Percentiles rank a stretch among this genome's conserved stretches.
phyloP scores from a whole-genome alignment of 2,329 filamentous ascomycete species.

The Stagonosporopsis tanaceti region DNA sequence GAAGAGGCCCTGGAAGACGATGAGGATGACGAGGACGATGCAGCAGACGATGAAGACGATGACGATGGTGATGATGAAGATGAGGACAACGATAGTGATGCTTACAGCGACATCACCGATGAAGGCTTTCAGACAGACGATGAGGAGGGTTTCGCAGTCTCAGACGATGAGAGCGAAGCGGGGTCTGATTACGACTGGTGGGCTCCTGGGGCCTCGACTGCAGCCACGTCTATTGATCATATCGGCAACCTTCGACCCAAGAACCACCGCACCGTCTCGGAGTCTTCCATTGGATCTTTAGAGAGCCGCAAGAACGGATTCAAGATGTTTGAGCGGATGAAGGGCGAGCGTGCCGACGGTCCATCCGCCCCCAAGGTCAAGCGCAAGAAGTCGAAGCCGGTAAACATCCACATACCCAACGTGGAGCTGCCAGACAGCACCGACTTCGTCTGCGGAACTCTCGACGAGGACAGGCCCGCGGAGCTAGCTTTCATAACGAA shows the following conservation, averaged over 20 bases:
- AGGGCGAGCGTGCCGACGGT: conserved; percentile 22
- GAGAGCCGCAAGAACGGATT: conserved; percentile 47
- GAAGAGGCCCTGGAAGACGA: conserved; percentile 81
- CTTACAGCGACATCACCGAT: conserved; percentile 55
- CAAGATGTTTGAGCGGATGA: conserved; percentile 35
- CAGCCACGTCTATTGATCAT: conserved; percentile 60
- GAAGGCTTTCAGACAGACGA: conserved; percentile 85
- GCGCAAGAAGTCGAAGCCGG: conserved; percentile 57
- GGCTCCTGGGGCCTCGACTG: conserved; percentile 61
- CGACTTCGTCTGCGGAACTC: conserved; percentile 97
- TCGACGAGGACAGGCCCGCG: conserved; percentile 94
- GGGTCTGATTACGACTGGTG: conserved; percentile 72
- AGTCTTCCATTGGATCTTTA: conserved; percentile 63
- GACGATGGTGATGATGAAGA: conserved; percentile 57
- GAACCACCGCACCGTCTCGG: conserved; percentile 58
- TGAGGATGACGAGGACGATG: conserved; percentile 57
- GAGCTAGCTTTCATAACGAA: conserved; percentile 92
- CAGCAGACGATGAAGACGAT: conserved; percentile 54
- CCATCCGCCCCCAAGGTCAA: conserved; percentile 33
- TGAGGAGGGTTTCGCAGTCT: conserved; percentile 73
- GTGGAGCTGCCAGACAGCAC: conserved; percentile 95
- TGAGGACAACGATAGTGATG: conserved; percentile 55
- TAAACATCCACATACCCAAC: conserved; percentile 69
- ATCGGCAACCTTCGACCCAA: conserved; percentile 58
- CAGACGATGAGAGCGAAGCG: conserved; percentile 71